Base-by-base conservation (phyloP, 345 rosid species). In the Crucihimalaya himalaica region DNA sequence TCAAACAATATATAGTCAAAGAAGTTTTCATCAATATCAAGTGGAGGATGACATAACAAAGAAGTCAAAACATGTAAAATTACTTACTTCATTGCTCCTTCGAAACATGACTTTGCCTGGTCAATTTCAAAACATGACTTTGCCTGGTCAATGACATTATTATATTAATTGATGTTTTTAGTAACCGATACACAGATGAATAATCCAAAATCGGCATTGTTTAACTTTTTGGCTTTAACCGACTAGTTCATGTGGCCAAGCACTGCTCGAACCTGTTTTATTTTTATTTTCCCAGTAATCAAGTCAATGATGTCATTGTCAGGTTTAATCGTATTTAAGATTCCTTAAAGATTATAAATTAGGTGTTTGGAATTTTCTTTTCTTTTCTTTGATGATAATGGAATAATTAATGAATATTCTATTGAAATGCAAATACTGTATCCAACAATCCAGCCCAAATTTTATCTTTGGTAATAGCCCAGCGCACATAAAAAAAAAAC, bases 11-110 rank as follows among this genome's bases (percentile, higher is more conserved):
- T 15, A 42, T 55, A 55, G 15, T 42, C 53, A 37, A 12, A 25
- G 4, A 12, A 25, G 5, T n/a, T 7, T 27, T 68, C 10, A 19
- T 45, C 43, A 32, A 48, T 35, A 13, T 42, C 48, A 58, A 70
- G 46, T 35, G 57, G 74, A 58, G 7, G 19, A 47, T 35, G 10
- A 48, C 4, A 8, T 25, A 61, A 61, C 40, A 12, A 35, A 50
- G 32, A 61, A 71, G 60, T 27, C 43, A 27, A 50, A 71, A 34
- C 40, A 48, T 25, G 57, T 35, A 19, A 19, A 34, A n/a, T 7
- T 35, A 25, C 37, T 11, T 43, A 45, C n/a, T 42, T 8, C 4
- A 48, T 48, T 25, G 28, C 20, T 53, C 40, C 21, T 60, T 25
- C 35, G 4, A 60, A 60, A 58, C n/a, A n/a, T n/a, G 47, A 59